Conservation (phyloP, 2,329 filamentous ascomycete genomes). For the Colletotrichum abscissum region DNA sequence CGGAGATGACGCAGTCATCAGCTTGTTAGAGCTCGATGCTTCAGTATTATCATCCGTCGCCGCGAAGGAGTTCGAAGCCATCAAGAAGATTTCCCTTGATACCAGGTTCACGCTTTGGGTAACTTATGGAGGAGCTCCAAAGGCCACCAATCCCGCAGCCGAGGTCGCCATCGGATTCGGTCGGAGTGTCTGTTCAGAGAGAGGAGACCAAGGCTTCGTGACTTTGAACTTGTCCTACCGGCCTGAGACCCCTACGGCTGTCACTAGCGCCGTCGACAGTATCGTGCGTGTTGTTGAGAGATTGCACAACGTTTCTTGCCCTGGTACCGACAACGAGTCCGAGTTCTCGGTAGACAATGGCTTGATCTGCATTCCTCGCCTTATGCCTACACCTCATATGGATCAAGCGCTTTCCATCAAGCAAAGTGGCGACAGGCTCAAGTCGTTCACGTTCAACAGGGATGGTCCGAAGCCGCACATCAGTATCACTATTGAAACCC, state of each 20-base stretch:
- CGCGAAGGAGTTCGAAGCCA: background rate
- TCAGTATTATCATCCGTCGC: conserved; percentile 18
- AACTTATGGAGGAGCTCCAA: background rate
- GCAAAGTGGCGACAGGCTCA: background rate
- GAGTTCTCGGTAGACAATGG: background rate
- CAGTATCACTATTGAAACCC: conserved; percentile 9
- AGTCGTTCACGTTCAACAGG: background rate
- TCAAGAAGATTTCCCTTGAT: background rate
- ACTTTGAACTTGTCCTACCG: background rate
- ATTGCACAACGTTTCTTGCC: background rate
- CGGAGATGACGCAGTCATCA: background rate
- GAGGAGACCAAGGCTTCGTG: background rate
- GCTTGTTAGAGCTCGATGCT: background rate
- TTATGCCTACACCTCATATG: background rate
- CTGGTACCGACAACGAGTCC: background rate
- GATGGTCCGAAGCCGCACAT: background rate
- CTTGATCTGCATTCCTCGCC: background rate
- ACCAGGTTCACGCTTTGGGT: background rate
- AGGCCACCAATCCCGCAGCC: background rate
- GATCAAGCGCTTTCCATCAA: background rate
- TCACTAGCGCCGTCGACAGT: background rate
- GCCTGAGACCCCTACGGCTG: background rate
- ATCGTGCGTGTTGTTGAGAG: background rate
- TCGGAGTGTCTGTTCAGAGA: background rate
- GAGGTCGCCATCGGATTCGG: background rate